phyloP scores from a whole-genome alignment of 345 rosid species.

The Leavenworthia alabamica region DNA sequence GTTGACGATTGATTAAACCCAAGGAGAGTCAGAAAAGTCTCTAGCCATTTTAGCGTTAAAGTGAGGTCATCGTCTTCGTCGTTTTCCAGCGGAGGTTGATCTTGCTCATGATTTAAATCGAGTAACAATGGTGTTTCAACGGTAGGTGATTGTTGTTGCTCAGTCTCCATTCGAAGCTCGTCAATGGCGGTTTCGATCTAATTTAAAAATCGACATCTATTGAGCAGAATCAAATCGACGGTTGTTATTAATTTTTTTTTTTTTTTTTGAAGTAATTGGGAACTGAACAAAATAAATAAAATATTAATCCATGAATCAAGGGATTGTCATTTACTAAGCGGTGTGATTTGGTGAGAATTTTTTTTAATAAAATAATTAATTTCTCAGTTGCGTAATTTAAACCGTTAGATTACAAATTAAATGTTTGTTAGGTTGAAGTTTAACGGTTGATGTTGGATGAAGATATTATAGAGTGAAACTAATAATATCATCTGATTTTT shows the following conservation, averaged over 20 bases:
- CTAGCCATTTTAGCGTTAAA: conserved; percentile 39
- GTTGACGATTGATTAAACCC: conserved; percentile 66
- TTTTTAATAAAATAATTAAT: conserved; percentile 5
- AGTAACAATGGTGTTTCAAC: conserved; percentile 48
- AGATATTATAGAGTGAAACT: background rate
- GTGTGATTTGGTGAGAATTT: background rate
- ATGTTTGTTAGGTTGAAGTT: background rate
- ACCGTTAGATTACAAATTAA: conserved; percentile 5
- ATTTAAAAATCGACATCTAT: conserved; percentile 19
- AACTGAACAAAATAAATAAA: background rate
- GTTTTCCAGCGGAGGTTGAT: background rate
- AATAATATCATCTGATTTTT: background rate
- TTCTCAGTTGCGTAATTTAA: background rate
- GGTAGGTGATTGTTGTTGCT: conserved; percentile 18
- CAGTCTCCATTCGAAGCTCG: conserved; percentile 26
- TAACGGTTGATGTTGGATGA: background rate
- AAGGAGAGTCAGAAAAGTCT: conserved; percentile 45
- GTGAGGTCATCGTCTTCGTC: conserved; percentile 40
- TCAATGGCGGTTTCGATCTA: conserved; percentile 29
- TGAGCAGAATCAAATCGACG: conserved; percentile 12
- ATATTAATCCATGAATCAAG: background rate
- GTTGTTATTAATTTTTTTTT: conserved; percentile 11
- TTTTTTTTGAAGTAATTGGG: background rate
- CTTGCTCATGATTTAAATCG: conserved; percentile 27
- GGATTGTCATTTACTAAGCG: conserved; percentile 12